Base-by-base conservation (phyloP, 495 filamentous ascomycete genomes). In the Acidomyces sp. region DNA sequence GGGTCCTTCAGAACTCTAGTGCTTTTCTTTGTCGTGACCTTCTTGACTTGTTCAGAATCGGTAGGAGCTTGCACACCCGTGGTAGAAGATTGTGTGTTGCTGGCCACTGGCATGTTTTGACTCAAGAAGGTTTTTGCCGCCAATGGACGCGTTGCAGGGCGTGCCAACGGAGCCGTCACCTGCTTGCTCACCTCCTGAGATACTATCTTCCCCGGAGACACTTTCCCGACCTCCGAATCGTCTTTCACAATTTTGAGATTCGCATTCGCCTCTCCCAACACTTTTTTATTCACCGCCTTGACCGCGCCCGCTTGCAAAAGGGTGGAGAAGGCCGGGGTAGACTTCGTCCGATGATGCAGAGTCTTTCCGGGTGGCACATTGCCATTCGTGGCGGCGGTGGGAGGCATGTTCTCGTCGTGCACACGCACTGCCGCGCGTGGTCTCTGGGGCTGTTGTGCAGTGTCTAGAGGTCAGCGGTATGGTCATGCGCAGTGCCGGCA, bases 221-320 rank as follows among this genome's bases (percentile, higher is more conserved):
- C 60, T 57, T 78, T 82, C 33, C 57, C 66, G 39, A 71, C 45
- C 17, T 57, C 58, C 15, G 62, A 63, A 46, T 77, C 76, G 55
- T 66, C 62, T 42, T 69, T 41, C 10, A 67, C 50, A 18, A 62
- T 51, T 50, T 76, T 78, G 21, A 64, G 57, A 12, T 68, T 79
- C 55, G 84, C 86, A 68, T 77, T 88, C 25, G 86, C 67, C 54
- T 94, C 86, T 12, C 71, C 80, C 58, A 90, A 84, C 12, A 74
- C 81, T 44, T 85, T 74, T 62, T 84, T 85, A 18, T 77, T 65
- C 28, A 68, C 72, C 37, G 72, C 72, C 59, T 81, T 88, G 36
- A 79, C 57, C 21, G 69, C 69, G 36, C 67, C 71, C 15, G 65
- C 69, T 33, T 72, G 64, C 46, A 64, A 40, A 40, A 75, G 61